Evolutionary conservation across 2,329 filamentous ascomycete species (phyloP).

Genomic region (Amphichorda felina): DNA sequence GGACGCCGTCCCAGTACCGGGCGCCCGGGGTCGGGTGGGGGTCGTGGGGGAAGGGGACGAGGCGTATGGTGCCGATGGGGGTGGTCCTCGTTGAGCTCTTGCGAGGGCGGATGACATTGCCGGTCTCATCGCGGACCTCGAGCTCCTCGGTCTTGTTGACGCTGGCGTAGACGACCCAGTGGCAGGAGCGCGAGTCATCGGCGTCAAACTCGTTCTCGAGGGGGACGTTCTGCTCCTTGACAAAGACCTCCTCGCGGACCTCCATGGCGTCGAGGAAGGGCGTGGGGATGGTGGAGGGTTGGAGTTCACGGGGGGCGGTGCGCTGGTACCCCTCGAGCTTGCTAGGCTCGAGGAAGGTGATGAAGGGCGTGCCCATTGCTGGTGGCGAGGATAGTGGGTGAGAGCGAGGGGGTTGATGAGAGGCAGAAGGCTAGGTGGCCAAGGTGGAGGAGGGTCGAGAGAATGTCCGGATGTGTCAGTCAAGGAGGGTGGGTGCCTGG

Average conservation of each 20-base stretch:
- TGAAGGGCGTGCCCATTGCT: conserved; percentile 37
- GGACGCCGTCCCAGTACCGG: conserved; percentile 31
- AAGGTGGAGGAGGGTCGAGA: too few relatives aligned
- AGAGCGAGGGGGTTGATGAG: background rate
- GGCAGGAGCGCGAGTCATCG: conserved; percentile 69
- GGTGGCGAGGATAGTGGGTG: background rate
- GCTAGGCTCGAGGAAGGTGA: conserved; percentile 33
- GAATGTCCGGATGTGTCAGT: too few relatives aligned
- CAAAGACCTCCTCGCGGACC: conserved; percentile 49
- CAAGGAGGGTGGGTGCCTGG: too few relatives aligned
- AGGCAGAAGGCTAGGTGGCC: background rate
- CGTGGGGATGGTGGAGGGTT: conserved; percentile 33
- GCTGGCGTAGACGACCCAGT: conserved; percentile 77
- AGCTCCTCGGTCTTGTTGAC: conserved; percentile 34
- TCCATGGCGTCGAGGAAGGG: conserved; percentile 53
- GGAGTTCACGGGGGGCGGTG: conserved; percentile 24
- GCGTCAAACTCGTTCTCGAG: conserved; percentile 65
- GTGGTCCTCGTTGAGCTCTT: conserved; percentile 29
- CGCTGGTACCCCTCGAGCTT: conserved; percentile 35
- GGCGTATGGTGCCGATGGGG: conserved; percentile 62
- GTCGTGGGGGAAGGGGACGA: conserved; percentile 70
- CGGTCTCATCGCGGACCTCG: conserved; percentile 30
- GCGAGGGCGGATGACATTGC: conserved; percentile 26
- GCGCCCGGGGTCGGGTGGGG: conserved; percentile 45
- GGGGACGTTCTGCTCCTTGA: conserved; percentile 44